phyloP scores from a whole-genome alignment of 805 yeast genomes.

The Pichia membranifaciens region DNA sequence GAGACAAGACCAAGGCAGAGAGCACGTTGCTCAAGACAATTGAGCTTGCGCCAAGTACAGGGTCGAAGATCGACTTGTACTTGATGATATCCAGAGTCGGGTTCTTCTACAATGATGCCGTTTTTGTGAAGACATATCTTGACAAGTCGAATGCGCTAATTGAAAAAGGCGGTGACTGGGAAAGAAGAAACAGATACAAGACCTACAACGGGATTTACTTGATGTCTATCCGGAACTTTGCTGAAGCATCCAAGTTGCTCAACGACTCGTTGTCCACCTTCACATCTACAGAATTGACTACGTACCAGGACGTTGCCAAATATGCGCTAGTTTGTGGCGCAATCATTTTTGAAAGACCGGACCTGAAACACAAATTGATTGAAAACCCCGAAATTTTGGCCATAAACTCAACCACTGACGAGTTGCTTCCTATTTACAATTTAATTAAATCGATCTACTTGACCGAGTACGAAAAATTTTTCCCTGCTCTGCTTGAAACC shows the following conservation, averaged over 20 bases:
- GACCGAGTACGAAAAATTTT: conserved; percentile 77
- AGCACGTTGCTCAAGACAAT: conserved; percentile 64
- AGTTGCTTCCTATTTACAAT: conserved; percentile 73
- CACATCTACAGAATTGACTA: conserved; percentile 84
- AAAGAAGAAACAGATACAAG: conserved; percentile 90
- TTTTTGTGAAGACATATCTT: conserved; percentile 61
- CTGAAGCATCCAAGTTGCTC: conserved; percentile 76
- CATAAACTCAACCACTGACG: conserved; percentile 61
- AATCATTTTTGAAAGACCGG: conserved; percentile 73
- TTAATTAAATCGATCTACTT: conserved; percentile 83
- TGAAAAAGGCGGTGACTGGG: conserved; percentile 99
- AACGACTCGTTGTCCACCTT: conserved; percentile 93
- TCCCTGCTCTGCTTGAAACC: conserved; percentile 70
- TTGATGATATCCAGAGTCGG: conserved; percentile 82
- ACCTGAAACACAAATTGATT: conserved; percentile 74
- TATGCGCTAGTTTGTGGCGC: conserved; percentile 88
- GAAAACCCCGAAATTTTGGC: conserved; percentile 93
- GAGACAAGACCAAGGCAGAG: conserved; percentile 70
- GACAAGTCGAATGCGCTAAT: conserved; percentile 69
- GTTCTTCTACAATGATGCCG: conserved; percentile 78
- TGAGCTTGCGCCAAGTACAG: conserved; percentile 77
- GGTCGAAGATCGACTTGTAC: conserved; percentile 81
- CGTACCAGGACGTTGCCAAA: conserved; percentile 84
- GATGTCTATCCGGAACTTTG: conserved; percentile 79
- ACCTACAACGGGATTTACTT: conserved; percentile 82